Percentiles rank a stretch among this genome's conserved stretches.
Conservation (phyloP, 2,329 filamentous ascomycete genomes). For the Paracoccidioides lutzii region DNA sequence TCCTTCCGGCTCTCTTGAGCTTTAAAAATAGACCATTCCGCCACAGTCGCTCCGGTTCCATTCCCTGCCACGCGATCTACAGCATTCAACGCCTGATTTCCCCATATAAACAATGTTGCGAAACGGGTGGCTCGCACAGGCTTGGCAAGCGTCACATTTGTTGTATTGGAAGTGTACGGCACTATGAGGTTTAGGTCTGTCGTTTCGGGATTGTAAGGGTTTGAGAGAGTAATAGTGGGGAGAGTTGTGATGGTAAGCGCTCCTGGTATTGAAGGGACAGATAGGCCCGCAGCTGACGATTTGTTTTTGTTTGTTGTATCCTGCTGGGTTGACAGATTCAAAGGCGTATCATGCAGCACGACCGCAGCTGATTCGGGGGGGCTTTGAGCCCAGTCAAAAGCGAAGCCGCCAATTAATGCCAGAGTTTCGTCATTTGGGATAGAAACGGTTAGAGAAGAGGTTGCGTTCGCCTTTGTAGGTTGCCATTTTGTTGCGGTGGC, state of each 20-base stretch:
- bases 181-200: slow-evolving; percentile 23
- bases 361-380: slow-evolving; percentile 44
- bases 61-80: slow-evolving; percentile 21
- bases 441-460: slow-evolving; percentile 45
- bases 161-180: slow-evolving; percentile 31
- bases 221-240: slow-evolving; percentile 23
- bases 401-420: slow-evolving; percentile 31
- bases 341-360: slow-evolving; percentile 40
- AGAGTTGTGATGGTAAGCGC: slow-evolving; percentile 15
- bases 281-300: slow-evolving; percentile 7
- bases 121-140: slow-evolving; percentile 26
- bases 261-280: slow-evolving; percentile 8
- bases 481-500: slow-evolving; percentile 56
- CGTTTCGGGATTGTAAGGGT: slow-evolving; percentile 24
- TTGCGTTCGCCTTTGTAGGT: slow-evolving; percentile 38
- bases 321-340: slow-evolving; percentile 11
- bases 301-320: not conserved
- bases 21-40: slow-evolving; percentile 35
- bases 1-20: not conserved
- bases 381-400: slow-evolving; percentile 48
- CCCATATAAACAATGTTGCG: slow-evolving; percentile 33
- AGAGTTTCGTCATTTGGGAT: slow-evolving; percentile 29
- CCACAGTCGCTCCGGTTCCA: slow-evolving; percentile 34
- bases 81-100: slow-evolving; percentile 28
- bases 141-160: slow-evolving; percentile 24